Evolutionary conservation across 257 asterid genomes (phyloP).

Genomic region (Cinchona pubescens): DNA sequence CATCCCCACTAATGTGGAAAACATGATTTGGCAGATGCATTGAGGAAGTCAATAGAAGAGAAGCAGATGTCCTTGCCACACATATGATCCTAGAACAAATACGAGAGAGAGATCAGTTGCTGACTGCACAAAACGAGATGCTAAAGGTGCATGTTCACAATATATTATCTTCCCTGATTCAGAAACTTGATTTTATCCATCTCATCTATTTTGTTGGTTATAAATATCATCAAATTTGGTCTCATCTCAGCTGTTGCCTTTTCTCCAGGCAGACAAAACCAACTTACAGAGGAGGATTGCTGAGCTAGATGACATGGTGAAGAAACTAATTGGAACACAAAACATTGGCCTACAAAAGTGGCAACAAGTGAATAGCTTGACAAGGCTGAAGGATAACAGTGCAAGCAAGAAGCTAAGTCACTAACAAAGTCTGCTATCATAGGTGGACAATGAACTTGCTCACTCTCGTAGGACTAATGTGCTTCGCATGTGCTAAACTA

Average conservation of each 20-base stretch:
- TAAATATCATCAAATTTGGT: background rate
- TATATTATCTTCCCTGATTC: background rate
- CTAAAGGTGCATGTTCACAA: constrained; percentile 43
- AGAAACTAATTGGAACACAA: constrained; percentile 44
- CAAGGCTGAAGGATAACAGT: constrained; percentile 33
- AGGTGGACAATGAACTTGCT: constrained; percentile 5
- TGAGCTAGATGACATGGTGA: constrained; percentile 70
- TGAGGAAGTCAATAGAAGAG: constrained; percentile 47
- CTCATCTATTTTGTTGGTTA: too few species aligned
- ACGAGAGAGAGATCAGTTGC: constrained; percentile 67
- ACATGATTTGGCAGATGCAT: constrained; percentile 47
- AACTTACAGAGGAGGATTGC: constrained; percentile 60
- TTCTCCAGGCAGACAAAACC: constrained; percentile 58
- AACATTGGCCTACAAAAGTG: constrained; percentile 28
- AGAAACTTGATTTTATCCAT: too few species aligned
- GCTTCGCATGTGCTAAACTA: too few species aligned
- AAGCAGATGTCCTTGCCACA: constrained; percentile 48
- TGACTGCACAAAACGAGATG: constrained; percentile 76
- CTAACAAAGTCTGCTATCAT: constrained; percentile 44
- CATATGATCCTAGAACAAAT: constrained; percentile 61
- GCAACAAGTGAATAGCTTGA: constrained; percentile 30
- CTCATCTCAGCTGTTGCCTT: background rate
- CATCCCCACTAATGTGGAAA: background rate
- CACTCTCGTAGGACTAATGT: background rate
- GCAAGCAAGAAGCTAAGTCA: constrained; percentile 45